Evolutionary conservation across 768 basidiomycete species (phyloP), one percentile per base, ranked within the genome.

Genomic region (Roridomyces roridus): DNA sequence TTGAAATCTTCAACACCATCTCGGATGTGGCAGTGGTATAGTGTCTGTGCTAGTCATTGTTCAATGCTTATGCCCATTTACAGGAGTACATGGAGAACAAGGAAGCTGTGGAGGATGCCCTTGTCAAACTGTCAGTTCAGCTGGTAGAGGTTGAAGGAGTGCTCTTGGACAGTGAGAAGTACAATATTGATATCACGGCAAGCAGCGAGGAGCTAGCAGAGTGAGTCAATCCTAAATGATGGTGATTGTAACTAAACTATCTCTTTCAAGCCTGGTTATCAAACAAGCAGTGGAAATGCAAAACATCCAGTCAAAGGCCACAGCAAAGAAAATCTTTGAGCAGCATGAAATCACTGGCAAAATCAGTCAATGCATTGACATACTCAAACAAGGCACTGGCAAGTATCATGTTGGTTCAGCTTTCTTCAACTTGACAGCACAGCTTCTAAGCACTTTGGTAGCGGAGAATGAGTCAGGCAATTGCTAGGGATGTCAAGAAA

Each of bases 61-160:
- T n/a, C n/a, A n/a, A 20, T 18, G 48, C 21, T 8, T 8, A 50
- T 28, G 25, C 11, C 41, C 37, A 46, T 21, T 29, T 15, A 11
- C 25, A 50, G 48, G 31, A 41, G 41, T 40, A 50, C 37, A 40
- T 50, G 6, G 48, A 50, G 8, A 50, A 50, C 20, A 28, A 50
- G 37, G 48, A 50, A 26, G 29, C 26, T 17, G 37, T 50, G n/a
- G 29, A 29, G 48, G 39, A 28, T 40, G 25, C 26, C 24, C 37
- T 18, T 39, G n/a, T n/a, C n/a, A n/a, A n/a, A n/a, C n/a, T n/a
- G n/a, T n/a, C n/a, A n/a, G n/a, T n/a, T n/a, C n/a, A 39, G 39
- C 48, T 50, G 26, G 48, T 50, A 2, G 49, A 50, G 34, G 49
- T 31, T 28, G 41, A 50, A 25, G 23, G 24, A 40, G 8, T 41